These are phyloP conservation scores for Bauhinia variegata DNA, from an alignment of 306 rosid species.

Conservation along the genomic window DNA sequence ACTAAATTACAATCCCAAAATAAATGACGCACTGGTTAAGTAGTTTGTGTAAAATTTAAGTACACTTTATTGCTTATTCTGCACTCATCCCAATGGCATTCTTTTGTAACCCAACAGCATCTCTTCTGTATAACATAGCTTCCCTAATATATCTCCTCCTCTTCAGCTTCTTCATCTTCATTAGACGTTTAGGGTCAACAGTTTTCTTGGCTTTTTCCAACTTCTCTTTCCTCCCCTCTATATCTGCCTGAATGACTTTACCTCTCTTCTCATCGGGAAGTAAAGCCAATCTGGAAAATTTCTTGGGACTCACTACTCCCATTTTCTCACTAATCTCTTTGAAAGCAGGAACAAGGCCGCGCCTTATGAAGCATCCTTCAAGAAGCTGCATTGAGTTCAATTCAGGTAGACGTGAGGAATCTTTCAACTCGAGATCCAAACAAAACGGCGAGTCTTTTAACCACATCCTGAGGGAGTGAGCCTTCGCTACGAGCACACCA, in stretches of 20 bases:
- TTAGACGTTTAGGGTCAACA: constrained; percentile 42
- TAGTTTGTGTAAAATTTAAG: too few species aligned
- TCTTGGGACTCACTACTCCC: constrained; percentile 84
- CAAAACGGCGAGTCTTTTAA: constrained; percentile 93
- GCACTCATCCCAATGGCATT: constrained; percentile 42
- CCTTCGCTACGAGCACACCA: constrained; percentile 89
- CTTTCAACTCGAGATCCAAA: constrained; percentile 89
- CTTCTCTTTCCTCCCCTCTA: constrained; percentile 75
- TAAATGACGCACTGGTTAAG: too few species aligned
- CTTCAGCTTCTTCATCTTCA: constrained; percentile 50
- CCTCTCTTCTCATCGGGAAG: constrained; percentile 79
- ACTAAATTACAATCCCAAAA: too few species aligned
- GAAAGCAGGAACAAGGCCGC: constrained; percentile 91
- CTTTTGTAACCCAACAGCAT: constrained; percentile 35
- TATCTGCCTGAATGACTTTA: constrained; percentile 66
- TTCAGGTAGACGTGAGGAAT: constrained; percentile 63
- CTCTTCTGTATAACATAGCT: constrained; percentile 35
- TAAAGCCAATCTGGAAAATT: constrained; percentile 83
- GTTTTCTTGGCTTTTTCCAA: constrained; percentile 68
- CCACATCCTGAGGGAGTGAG: constrained; percentile 98
- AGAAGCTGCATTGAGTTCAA: constrained; percentile 77
- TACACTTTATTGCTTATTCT: constrained; percentile 3
- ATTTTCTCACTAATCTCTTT: constrained; percentile 74
- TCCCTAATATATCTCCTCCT: constrained; percentile 53
- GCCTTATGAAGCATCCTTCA: constrained; percentile 82